phyloP scores from a whole-genome alignment of 805 yeast species.

The Saturnispora saitoi region DNA sequence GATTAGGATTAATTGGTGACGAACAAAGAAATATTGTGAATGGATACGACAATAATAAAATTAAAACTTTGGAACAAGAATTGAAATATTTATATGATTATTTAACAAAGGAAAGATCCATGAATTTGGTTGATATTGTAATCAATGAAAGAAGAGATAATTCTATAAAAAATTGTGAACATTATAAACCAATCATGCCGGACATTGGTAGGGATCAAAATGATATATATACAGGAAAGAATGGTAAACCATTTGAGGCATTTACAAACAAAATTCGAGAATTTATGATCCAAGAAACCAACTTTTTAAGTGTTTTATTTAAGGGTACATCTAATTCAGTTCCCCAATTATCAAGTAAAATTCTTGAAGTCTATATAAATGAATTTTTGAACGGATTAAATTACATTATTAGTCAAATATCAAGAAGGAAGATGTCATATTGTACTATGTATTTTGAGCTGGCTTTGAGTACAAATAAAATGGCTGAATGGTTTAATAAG shows the following conservation, averaged over 20 bases:
- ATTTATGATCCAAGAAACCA: slow-evolving; percentile 16
- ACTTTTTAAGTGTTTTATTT: slow-evolving; percentile 23
- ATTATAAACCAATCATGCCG: slow-evolving; percentile 34
- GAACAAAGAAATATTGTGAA: slow-evolving; percentile 3
- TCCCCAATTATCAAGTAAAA: slow-evolving; percentile 46
- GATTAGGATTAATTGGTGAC: slow-evolving; percentile 27
- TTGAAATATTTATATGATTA: slow-evolving; percentile 37
- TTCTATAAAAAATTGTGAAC: slow-evolving; percentile 33
- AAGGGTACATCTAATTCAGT: slow-evolving; percentile 29
- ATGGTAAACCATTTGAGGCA: slow-evolving; percentile 12
- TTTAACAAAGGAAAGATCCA: slow-evolving; percentile 29
- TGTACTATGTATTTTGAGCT: slow-evolving; percentile 52
- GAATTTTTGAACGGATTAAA: slow-evolving; percentile 33
- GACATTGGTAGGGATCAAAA: slow-evolving; percentile 23
- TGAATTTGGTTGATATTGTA: slow-evolving; percentile 29
- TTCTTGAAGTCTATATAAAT: slow-evolving; percentile 41
- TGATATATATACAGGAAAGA: slow-evolving; percentile 25
- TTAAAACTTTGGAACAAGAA: slow-evolving; percentile 29
- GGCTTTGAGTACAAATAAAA: slow-evolving; percentile 13
- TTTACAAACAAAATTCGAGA: slow-evolving; percentile 14
- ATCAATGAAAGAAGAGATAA: slow-evolving; percentile 34
- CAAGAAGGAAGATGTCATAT: slow-evolving; percentile 35
- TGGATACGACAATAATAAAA: slow-evolving; percentile 27
- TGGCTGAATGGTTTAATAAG: slow-evolving; percentile 7
- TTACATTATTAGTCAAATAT: slow-evolving; percentile 32